phyloP scores from a whole-genome alignment of 2,329 filamentous ascomycete species.

The Pseudogymnoascus pannorum region DNA sequence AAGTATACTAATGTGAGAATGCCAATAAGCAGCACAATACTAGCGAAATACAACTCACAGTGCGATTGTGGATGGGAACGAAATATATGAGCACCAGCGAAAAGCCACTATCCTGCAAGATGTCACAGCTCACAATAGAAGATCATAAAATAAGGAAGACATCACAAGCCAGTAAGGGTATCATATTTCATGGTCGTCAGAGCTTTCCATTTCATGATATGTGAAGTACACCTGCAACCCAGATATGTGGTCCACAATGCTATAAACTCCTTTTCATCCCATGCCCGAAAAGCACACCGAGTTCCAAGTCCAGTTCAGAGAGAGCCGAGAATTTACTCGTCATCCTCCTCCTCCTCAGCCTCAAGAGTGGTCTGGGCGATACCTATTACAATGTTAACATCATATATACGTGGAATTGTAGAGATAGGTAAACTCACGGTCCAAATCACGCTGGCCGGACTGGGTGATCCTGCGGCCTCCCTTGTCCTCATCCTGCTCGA shows the following conservation, averaged over 20 bases:
- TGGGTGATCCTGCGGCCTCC: conserved; percentile 97
- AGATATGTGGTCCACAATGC: conserved; percentile 5
- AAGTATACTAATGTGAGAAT: no score
- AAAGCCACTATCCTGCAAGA: neutral
- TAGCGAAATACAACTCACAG: neutral
- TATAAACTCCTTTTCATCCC: conserved; percentile 9
- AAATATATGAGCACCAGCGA: no score
- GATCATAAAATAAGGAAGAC: neutral
- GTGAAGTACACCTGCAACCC: conserved; percentile 7
- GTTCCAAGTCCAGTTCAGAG: conserved; percentile 8
- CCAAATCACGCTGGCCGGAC: conserved; percentile 97
- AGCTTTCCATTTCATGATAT: conserved; percentile 9
- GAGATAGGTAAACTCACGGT: conserved; percentile 49
- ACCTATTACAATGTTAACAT: conserved; percentile 32
- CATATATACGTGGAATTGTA: neutral
- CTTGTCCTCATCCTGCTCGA: conserved; percentile 97
- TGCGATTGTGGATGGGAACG: neutral
- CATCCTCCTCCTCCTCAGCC: conserved; percentile 64
- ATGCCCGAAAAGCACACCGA: conserved; percentile 8
- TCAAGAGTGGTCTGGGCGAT: conserved; percentile 76
- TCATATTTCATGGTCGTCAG: conserved; percentile 8
- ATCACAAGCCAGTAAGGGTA: conserved; percentile 3
- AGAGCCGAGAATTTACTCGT: conserved; percentile 26
- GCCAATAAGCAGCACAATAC: neutral
- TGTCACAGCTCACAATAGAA: neutral